A percentile compares a stretch with the other conserved stretches of the same genome.
phyloP scores from a whole-genome alignment of 2,329 filamentous ascomycete species.

The Colletotrichum agaves region DNA sequence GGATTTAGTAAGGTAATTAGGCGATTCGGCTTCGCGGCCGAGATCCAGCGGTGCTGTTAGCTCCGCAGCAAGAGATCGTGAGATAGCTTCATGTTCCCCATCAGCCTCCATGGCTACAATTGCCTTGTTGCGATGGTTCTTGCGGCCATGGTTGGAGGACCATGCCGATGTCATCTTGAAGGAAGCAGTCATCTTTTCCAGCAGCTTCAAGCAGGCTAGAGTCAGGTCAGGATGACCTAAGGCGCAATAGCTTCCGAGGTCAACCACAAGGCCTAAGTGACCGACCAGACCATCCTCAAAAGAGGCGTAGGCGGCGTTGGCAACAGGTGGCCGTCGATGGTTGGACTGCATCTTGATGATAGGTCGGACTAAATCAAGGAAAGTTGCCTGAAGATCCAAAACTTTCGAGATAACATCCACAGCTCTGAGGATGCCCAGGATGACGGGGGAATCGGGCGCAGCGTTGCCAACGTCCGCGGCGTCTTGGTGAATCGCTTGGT shows the following conservation, averaged over 20 bases:
- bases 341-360: slow-evolving; percentile 75
- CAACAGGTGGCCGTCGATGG: slow-evolving; percentile 69
- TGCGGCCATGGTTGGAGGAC: slow-evolving; percentile 47
- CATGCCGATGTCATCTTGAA: slow-evolving; percentile 80
- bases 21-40: slow-evolving; percentile 74
- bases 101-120: slow-evolving; percentile 89
- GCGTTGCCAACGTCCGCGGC: slow-evolving; percentile 77
- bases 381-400: slow-evolving; percentile 89
- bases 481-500: slow-evolving; percentile 82
- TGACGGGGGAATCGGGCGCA: slow-evolving; percentile 80
- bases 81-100: slow-evolving; percentile 82
- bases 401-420: slow-evolving; percentile 86
- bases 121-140: slow-evolving; percentile 78
- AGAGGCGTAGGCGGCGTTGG: slow-evolving; percentile 81
- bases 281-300: slow-evolving; percentile 93
- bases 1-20: slow-evolving; percentile 83
- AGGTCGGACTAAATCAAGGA: slow-evolving; percentile 87
- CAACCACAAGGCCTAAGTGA: slow-evolving; percentile 80
- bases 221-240: slow-evolving; percentile 85
- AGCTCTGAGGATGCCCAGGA: slow-evolving; percentile 81
- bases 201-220: slow-evolving; percentile 80
- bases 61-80: slow-evolving; percentile 76
- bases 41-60: slow-evolving; percentile 77
- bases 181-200: slow-evolving; percentile 89
- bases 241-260: slow-evolving; percentile 87